A percentile compares a stretch with the other conserved stretches of the same genome.
Conservation (phyloP, 2,329 filamentous ascomycete species). For the Scortechinia acanthostroma region DNA sequence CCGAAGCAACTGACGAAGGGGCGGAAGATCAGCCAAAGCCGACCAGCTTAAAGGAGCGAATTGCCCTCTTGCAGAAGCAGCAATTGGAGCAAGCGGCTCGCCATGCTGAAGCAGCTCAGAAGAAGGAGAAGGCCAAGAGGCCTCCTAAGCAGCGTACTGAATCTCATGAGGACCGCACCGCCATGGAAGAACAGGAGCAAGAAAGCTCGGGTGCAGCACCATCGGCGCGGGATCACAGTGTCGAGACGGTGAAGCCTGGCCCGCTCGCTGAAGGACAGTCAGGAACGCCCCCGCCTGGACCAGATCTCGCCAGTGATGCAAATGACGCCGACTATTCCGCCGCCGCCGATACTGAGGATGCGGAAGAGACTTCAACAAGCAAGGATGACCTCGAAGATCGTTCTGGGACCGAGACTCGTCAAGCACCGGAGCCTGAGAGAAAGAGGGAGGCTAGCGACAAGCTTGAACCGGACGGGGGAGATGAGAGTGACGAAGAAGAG, state of each 20-base stretch:
- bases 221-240: conserved; percentile 36
- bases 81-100: conserved; percentile 82
- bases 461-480: conserved; percentile 46
- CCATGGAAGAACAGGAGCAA: conserved; percentile 12
- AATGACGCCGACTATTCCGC: conserved; percentile 62
- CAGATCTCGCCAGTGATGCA: conserved; percentile 48
- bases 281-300: conserved; percentile 20
- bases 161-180: no score
- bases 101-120: conserved; percentile 70
- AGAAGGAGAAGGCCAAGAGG: conserved; percentile 83
- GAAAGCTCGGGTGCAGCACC: conserved; percentile 16
- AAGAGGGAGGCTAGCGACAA: conserved; percentile 30
- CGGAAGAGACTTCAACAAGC: conserved; percentile 36
- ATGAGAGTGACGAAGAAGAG: conserved; percentile 71
- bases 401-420: conserved; percentile 16
- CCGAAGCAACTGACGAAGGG: conserved; percentile 39
- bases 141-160: conserved; percentile 65
- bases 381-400: conserved; percentile 34
- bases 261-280: conserved; percentile 22
- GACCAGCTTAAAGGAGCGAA: conserved; percentile 87
- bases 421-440: conserved; percentile 30
- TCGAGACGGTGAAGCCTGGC: conserved; percentile 26
- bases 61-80: conserved; percentile 87
- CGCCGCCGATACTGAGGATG: conserved; percentile 56
- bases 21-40: conserved; percentile 82